Base-by-base conservation (phyloP, 2,329 filamentous ascomycete genomes). In the Juglanconis juglandina region DNA sequence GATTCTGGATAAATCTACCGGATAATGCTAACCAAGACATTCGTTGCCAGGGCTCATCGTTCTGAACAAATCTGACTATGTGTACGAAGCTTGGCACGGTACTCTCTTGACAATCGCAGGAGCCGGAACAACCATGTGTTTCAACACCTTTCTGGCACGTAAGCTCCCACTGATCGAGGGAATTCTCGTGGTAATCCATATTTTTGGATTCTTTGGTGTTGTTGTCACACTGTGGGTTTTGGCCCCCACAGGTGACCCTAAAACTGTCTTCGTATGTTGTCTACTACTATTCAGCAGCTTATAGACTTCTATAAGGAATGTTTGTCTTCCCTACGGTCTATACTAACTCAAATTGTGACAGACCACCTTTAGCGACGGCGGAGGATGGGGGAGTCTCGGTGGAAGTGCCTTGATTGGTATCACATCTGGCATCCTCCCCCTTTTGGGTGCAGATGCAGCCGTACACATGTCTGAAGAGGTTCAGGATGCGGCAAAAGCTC, bases 141-240 rank as follows among this genome's bases (percentile, higher is more conserved):
- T 81, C 68, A 81, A 81, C 65, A 80, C 76, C 0, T 70, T 73
- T 52, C 69, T 76, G 5, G 75, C 68, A n/a, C 66, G 65, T 6
- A 66, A 68, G 17, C 67, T 82, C 33, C 76, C 79, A 4, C 68
- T 73, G 8, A 67, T 82, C 52, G 77, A 82, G 60, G 73, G 70
- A 0, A 59, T 79, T 6, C 73, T 78, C 13, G 67, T 81, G 1
- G 71, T 77, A 52, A 69, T 80, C 9, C 79, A 82, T 64, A 65
- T 78, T 5, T 63, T 73, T 14, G 77, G 77, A 4, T 81, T 80
- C 57, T 69, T 80, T 42, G 73, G 71, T 1, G 71, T 78, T 4
- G 64, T 81, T 65, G 70, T 74, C n/a, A 67, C 70, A 0, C 74
- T 81, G 32, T 70, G 71, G 66, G 70, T 70, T 3, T 70, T 74